phyloP scores from a whole-genome alignment of 2,329 filamentous ascomycete species.

The Dothideomycetes sp. region DNA sequence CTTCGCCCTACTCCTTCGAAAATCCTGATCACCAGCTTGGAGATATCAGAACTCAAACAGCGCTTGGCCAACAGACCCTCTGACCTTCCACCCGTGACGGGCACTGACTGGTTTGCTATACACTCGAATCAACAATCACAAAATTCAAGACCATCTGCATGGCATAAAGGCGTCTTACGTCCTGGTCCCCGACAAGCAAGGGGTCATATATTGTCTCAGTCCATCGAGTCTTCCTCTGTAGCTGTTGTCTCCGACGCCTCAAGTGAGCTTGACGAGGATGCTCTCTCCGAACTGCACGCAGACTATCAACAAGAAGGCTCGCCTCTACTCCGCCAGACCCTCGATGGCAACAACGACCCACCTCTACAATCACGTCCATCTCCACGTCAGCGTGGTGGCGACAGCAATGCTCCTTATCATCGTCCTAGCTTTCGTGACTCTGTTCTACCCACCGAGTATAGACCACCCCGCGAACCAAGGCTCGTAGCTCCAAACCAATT shows the following conservation, averaged over 20 bases:
- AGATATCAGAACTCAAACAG: slow-evolving; percentile 16
- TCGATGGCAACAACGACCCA: neutral
- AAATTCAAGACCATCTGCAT: slow-evolving; percentile 7
- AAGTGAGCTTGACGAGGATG: neutral
- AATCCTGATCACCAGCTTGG: slow-evolving; percentile 17
- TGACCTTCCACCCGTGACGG: slow-evolving; percentile 2
- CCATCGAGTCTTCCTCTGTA: neutral
- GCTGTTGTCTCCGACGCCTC: neutral
- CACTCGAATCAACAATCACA: slow-evolving; percentile 1
- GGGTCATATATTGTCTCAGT: neutral
- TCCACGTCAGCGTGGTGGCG: neutral
- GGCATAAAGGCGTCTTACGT: slow-evolving; percentile 6
- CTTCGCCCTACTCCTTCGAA: slow-evolving; percentile 18
- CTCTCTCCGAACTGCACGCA: too few species aligned
- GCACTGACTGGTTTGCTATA: slow-evolving; percentile 8
- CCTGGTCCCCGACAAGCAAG: slow-evolving; percentile 6
- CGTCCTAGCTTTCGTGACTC: neutral
- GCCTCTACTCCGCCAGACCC: neutral
- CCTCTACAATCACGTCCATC: too few species aligned
- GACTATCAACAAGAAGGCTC: neutral
- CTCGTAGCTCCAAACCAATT: neutral
- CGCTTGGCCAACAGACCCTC: slow-evolving; percentile 12
- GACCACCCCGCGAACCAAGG: neutral
- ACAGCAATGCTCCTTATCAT: neutral
- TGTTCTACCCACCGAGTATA: neutral